These are phyloP conservation scores for Termitomyces sp. DNA, from an alignment of 768 basidiomycete species.

Conservation along the genomic window DNA sequence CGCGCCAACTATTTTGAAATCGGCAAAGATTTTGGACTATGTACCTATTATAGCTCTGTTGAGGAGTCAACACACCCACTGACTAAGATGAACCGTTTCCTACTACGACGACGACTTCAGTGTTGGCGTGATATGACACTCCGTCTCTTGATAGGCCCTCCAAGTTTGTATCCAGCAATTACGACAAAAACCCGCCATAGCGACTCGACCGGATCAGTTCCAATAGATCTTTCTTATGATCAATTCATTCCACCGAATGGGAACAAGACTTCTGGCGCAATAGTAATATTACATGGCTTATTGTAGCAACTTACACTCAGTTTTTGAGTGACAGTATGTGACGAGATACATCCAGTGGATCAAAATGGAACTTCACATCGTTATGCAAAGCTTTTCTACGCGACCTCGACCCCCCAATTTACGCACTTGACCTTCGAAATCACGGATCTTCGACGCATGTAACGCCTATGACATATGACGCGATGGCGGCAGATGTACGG, in stretches of 20 bases:
- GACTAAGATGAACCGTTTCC: not conserved
- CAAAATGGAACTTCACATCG: conserved; percentile 81
- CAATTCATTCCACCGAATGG: conserved; percentile 13
- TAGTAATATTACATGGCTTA: conserved; percentile 54
- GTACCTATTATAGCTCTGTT: not conserved
- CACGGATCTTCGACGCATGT: conserved; percentile 75
- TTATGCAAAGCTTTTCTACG: conserved; percentile 63
- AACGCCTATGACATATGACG: conserved; percentile 59
- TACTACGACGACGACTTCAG: too few species aligned
- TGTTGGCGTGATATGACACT: not conserved
- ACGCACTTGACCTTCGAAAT: conserved; percentile 74
- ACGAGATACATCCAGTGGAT: conserved; percentile 43
- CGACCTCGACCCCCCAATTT: conserved; percentile 58
- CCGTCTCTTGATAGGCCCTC: too few species aligned
- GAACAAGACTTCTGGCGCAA: conserved; percentile 29
- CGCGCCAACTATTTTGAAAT: too few species aligned
- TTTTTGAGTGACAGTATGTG: not conserved
- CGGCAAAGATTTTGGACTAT: too few species aligned
- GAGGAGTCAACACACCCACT: conserved; percentile 2
- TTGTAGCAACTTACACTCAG: conserved; percentile 28
- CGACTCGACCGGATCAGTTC: not conserved
- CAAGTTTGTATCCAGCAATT: not conserved
- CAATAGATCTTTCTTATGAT: conserved; percentile 15
- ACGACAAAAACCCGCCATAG: not conserved
- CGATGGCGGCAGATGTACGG: conserved; percentile 75